phyloP scores from a whole-genome alignment of 2,329 filamentous ascomycete species.

The Nemania sp. region DNA sequence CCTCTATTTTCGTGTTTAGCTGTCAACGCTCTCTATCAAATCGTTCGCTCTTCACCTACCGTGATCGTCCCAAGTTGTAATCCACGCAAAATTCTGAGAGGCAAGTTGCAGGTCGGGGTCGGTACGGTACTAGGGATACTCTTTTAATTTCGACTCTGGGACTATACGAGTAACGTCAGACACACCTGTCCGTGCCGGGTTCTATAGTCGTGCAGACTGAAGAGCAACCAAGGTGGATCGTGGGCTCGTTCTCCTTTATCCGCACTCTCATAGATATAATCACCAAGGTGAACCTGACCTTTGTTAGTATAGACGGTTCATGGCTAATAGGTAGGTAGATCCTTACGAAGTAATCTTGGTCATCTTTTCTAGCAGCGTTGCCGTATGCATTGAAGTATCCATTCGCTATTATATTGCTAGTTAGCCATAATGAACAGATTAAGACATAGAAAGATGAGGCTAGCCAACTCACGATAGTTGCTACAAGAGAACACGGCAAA shows the following conservation, averaged over 20 bases:
- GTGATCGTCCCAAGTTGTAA: conserved; percentile 61
- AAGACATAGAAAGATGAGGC: neutral
- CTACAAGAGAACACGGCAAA: conserved; percentile 53
- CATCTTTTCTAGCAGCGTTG: conserved; percentile 57
- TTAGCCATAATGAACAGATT: conserved; percentile 10
- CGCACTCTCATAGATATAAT: conserved; percentile 74
- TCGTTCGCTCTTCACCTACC: conserved; percentile 34
- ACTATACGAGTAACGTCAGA: neutral
- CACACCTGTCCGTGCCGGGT: conserved; percentile 55
- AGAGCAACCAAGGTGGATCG: conserved; percentile 46
- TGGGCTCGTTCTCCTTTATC: conserved; percentile 48
- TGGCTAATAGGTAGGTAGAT: neutral
- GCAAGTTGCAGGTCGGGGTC: conserved; percentile 58
- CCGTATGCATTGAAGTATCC: conserved; percentile 63
- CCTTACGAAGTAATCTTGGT: conserved; percentile 60
- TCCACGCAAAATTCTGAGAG: conserved; percentile 58
- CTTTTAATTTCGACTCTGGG: neutral
- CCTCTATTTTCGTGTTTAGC: conserved; percentile 54
- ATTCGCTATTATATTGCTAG: conserved; percentile 47
- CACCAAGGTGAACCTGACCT: conserved; percentile 52
- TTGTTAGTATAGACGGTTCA: conserved; percentile 5
- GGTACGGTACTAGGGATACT: conserved; percentile 52
- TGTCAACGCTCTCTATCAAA: neutral
- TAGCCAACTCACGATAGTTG: conserved; percentile 48
- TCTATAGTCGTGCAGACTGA: conserved; percentile 58